Conservation (phyloP, 192 early-diverging fungal species). For the Chytriomyces confervae region DNA sequence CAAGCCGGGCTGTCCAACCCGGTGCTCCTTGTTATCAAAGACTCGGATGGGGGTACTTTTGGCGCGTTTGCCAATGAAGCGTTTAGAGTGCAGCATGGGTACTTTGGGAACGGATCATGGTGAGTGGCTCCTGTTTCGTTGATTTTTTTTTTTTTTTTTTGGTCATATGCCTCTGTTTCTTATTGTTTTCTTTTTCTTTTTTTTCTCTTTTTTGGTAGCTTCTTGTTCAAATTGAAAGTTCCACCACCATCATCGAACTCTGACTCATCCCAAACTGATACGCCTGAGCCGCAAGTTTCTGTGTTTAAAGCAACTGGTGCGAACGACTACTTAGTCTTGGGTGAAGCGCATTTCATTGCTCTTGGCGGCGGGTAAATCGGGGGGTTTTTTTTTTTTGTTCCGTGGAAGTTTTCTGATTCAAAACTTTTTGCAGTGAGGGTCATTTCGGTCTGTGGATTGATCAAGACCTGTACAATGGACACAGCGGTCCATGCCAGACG, state of each 20-base stretch:
- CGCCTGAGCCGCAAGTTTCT: not conserved
- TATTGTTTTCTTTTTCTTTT: too few relatives aligned
- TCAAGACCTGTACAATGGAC: slow-evolving; percentile 55
- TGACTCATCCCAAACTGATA: not conserved
- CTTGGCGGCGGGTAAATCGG: slow-evolving; percentile 50
- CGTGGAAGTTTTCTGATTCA: not conserved
- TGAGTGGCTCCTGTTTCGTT: slow-evolving; percentile 21
- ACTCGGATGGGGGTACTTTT: slow-evolving; percentile 45
- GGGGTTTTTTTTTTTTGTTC: not conserved
- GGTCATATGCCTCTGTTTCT: too few relatives aligned
- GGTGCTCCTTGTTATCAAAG: slow-evolving; percentile 45
- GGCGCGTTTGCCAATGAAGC: slow-evolving; percentile 53
- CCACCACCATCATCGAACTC: too few relatives aligned
- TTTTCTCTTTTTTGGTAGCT: not conserved
- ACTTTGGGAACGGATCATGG: slow-evolving; percentile 56
- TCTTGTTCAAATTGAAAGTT: not conserved
- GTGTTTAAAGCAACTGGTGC: slow-evolving; percentile 49
- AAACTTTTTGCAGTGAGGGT: slow-evolving; percentile 42
- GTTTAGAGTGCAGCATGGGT: slow-evolving; percentile 40
- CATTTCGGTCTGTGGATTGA: slow-evolving; percentile 61
- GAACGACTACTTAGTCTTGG: slow-evolving; percentile 49
- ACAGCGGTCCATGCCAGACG: slow-evolving; percentile 54
- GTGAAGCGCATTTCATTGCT: slow-evolving; percentile 47
- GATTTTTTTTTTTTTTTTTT: not conserved
- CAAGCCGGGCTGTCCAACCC: slow-evolving; percentile 22